Evolutionary conservation across 2,329 filamentous ascomycete species (phyloP), one percentile per base, ranked within the genome.

Genomic region (Arthroderma uncinatum): DNA sequence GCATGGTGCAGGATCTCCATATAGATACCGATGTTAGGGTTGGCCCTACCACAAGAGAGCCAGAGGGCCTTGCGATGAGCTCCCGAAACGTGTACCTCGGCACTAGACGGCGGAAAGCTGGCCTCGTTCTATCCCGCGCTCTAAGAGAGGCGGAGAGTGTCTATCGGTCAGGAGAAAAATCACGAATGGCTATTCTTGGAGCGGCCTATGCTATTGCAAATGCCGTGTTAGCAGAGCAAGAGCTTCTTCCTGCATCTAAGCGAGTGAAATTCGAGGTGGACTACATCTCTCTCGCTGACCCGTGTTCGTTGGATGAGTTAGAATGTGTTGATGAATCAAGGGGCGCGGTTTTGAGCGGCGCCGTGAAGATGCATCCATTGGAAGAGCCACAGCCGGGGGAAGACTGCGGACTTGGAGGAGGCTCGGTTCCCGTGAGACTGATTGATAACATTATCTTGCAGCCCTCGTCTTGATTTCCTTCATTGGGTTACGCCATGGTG

Each of bases 41-140:
- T 56, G 82, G 85, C 4, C 77, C 82, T 0, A 98, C 93, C 0
- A 77, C 82, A 58, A 80, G 93, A 54, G 91, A 94, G 60, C 57
- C 68, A 1, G 90, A 95, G 69, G 92, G 92, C 0, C 75, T 98
- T 59, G 93, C 93, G 1, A 79, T 96, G 71, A 96, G 91, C 68
- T 95, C 89, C 34, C 79, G 93, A 56, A 98, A 98, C 70, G 89
- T 95, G 6, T 97, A 96, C 69, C 82, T 98, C 2, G 93, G 92
- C 1, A 71, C 80, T 16, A 79, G 90, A 53, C 78, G 93, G 62
- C 82, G 91, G 25, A 75, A 74, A 2, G 81, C 87, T 10, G 90
- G 87, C 0, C 81, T 85, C 0, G 86, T 93, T 1, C 76, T 98
- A 19, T 81, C 79, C 48, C 79, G 79, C 34, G 83, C 89, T 0